A percentile compares a stretch with the other conserved stretches of the same genome.
phyloP scores from a whole-genome alignment of 805 yeast genomes.

The Candida chauliodis region DNA sequence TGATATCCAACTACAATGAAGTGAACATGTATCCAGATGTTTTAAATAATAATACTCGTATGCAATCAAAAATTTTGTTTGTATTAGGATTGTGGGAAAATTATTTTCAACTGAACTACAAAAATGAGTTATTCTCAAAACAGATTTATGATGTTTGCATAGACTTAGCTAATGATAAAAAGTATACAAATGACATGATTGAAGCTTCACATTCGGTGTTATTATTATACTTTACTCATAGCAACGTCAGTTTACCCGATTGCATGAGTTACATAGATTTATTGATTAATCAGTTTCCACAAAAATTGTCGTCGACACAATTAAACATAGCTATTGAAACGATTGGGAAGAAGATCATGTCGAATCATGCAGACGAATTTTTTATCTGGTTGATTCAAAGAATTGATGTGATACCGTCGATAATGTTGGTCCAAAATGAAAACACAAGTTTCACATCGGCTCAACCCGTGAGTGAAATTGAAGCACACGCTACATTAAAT shows the following conservation, averaged over 20 bases:
- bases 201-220: conserved; percentile 67
- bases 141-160: conserved; percentile 29
- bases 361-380: conserved; percentile 31
- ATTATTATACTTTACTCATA: conserved; percentile 32
- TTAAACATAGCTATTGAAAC: conserved; percentile 55
- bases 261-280: conserved; percentile 42
- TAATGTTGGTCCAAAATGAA: neutral
- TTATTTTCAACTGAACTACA: conserved; percentile 28
- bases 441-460: conserved; percentile 25
- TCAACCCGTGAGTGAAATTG: conserved; percentile 35
- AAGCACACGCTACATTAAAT: conserved; percentile 33
- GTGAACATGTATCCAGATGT: conserved; percentile 24
- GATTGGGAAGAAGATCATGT: conserved; percentile 41
- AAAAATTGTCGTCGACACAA: conserved; percentile 49
- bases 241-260: conserved; percentile 16
- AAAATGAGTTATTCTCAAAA: conserved; percentile 17
- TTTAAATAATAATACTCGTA: conserved; percentile 23
- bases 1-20: conserved; percentile 35
- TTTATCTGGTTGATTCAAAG: conserved; percentile 30
- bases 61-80: conserved; percentile 40
- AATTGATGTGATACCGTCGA: conserved; percentile 5
- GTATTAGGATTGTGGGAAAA: conserved; percentile 47
- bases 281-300: conserved; percentile 55
- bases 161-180: conserved; percentile 26
- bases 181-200: conserved; percentile 29